Base-by-base conservation (phyloP, 176 grass and related monocot genomes). In the Hyparrhenia diplandra region DNA sequence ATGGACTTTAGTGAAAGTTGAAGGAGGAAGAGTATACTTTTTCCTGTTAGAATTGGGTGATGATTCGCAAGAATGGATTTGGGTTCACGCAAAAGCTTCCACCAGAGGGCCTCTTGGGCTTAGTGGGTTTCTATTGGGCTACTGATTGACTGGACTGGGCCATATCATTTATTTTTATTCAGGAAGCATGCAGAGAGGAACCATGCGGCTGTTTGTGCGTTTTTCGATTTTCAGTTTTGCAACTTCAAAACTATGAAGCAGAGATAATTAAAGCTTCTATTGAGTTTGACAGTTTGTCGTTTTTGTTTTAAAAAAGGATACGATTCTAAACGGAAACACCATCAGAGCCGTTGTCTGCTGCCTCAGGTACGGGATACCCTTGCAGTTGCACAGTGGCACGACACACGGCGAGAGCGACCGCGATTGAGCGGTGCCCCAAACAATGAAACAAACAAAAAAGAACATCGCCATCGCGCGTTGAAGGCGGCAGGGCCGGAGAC, bases 391-490 rank as follows among this genome's bases (percentile, higher is more conserved):
- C 67, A 7, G 36, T 49, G 25, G 27, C 45, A 73, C 45, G 17
- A 3, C 46, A 4, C 10, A 51, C 47, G 47, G 31, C 47, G 47
- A 74, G 71, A 13, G 45, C 80, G 41, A 36, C 17, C 80, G 57
- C 30, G 58, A 49, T 18, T 18, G 51, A 51, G 21, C 29, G 13
- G 14, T 18, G 9, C 18, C 18, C 6, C 20, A n/a, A 40, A 37
- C 37, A 40, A 9, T 36, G 35, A 36, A 58, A 64, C 55, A 35
- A 61, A 82, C 39, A 78, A 73, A 51, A 13, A 17, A 47, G 37
- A 18, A 40, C 52, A 71, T 82, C 71, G 71, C 71, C 71, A 20
- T 87, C 71, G 71, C 78, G 21, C 73, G 36, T 18, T 60, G 18
- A 77, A 74, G 27, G 34, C 24, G 35, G 8, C 60, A 47, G 32